Evolutionary conservation across 148 eudicot species (phyloP), one percentile per base, ranked within the genome.

Genomic region (Rhododendron griersonianum): DNA sequence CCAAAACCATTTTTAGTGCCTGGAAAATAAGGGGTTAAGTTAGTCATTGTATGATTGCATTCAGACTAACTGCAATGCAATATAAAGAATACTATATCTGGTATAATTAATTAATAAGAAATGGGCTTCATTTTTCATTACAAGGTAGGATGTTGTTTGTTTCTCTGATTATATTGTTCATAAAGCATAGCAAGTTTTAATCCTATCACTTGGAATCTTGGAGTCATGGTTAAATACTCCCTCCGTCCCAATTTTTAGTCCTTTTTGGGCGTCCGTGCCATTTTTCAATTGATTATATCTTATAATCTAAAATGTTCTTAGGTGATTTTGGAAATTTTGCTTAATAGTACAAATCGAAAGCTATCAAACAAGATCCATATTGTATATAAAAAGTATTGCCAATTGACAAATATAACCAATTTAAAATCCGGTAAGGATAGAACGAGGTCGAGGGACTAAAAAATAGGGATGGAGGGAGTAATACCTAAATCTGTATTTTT

Each of bases 1-100:
- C 99, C 93, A 95, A 88, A 84, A 95, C 99, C 98, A 95, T 93
- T 88, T 93, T 97, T 44, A 97, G 90, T 74, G 98, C 99, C 99
- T 94, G 89, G 28, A 87, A 71, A 85, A 81, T 25, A 76, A 79
- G 84, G 81, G 45, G 48, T 50, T 55, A 23, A 14, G 11, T 84
- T 75, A 57, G 45, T 69, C 84, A 50, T 83, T 44, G 44, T 21
- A 37, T 2, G 78, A 77, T 35, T 89, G 90, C 85, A 88, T 85
- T 37, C 57, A 89, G 82, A 69, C 84, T 59, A 67, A 4, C 84
- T 28, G 81, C 37, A 14, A 85, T 28, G 81, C 37, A 10, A n/a
- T 16, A 33, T 16, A 63, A 78, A 21, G 41, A 57, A 48, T 30
- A 57, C 14, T 37, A 48, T 74, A 76, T 33, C 59, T 39, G 53